Conservation (phyloP, 495 filamentous ascomycete genomes). For the Aspergillus funiculosus region DNA sequence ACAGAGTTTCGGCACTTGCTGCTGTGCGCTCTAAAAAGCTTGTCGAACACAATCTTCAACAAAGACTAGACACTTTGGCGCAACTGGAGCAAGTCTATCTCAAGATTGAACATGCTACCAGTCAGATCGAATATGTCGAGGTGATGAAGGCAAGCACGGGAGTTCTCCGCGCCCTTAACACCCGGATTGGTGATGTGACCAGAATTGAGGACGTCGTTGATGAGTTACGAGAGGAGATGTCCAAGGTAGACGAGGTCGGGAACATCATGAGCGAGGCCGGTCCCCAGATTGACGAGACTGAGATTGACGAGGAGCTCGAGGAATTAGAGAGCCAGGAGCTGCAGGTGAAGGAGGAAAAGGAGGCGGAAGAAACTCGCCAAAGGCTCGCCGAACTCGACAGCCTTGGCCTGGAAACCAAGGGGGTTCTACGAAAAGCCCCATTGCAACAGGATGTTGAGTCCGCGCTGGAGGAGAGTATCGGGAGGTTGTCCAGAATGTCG, state of each 20-base stretch:
- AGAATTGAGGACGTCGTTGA: slow-evolving; percentile 71
- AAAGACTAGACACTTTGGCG: slow-evolving; percentile 61
- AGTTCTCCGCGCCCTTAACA: slow-evolving; percentile 67
- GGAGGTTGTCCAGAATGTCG: slow-evolving; percentile 39
- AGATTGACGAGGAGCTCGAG: slow-evolving; percentile 85
- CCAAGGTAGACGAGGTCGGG: slow-evolving; percentile 74
- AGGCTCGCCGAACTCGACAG: slow-evolving; percentile 43
- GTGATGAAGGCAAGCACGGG: slow-evolving; percentile 73
- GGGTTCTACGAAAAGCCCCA: slow-evolving; percentile 26
- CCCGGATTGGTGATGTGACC: slow-evolving; percentile 69
- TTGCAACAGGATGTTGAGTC: slow-evolving; percentile 25
- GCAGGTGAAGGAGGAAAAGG: slow-evolving; percentile 48
- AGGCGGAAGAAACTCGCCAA: slow-evolving; percentile 39
- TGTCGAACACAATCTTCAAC: slow-evolving; percentile 61
- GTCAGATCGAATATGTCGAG: slow-evolving; percentile 71
- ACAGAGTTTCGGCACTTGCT: slow-evolving; percentile 65
- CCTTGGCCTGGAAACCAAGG: slow-evolving; percentile 32
- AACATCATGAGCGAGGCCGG: slow-evolving; percentile 61
- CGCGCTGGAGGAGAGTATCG: slow-evolving; percentile 36
- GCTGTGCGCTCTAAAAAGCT: slow-evolving; percentile 79
- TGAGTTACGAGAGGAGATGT: slow-evolving; percentile 71
- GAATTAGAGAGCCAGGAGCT: slow-evolving; percentile 64
- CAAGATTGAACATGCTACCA: slow-evolving; percentile 77
- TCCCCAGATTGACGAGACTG: slow-evolving; percentile 66
- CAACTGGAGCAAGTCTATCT: slow-evolving; percentile 77